Evolutionary conservation across 495 filamentous ascomycete genomes (phyloP), one percentile per base, ranked within the genome.

Genomic region (Talaromyces adpressus): DNA sequence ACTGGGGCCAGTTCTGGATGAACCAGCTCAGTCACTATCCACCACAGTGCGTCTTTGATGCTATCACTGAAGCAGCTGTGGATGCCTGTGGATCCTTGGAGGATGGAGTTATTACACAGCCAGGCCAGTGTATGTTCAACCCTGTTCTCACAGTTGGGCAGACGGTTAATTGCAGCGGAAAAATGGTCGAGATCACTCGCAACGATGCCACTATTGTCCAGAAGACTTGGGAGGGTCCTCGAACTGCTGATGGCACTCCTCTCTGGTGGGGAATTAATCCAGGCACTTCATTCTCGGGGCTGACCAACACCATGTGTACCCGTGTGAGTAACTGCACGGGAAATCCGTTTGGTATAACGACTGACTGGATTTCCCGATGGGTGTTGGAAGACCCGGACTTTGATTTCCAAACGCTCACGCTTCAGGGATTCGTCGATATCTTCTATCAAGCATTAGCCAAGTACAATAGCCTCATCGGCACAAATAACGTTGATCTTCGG

Each of bases 21-120:
- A 30, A 30, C 6, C 29, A 30, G 29, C 29, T 30, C 6, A 6
- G 6, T 30, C 29, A 6, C 6, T 30, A 30, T 6, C 29, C 29
- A 6, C 29, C 29, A 3, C 29, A 30, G 6, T 30, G 29, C 29
- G 29, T 30, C 29, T 30, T 30, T 30, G 29, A 30, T 30, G 29
- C 29, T 6, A 30, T 30, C 6, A 6, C 2, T 30, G 79, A 81
- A 5, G 77, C 75, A 4, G 71, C 81, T 77, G 53, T 69, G 67
- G 0, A 71, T 67, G 22, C 61, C 0, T 73, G 80, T 66, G 85
- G 89, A 67, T 62, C 57, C 12, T 66, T 80, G 11, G 87, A 90
- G 68, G 87, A 89, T 66, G 80, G 77, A 49, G 82, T 89, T 64
- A 82, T 90, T 64, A 79, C 77, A 60, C 63, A 73, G 27, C 84